Conservation (phyloP, 768 basidiomycete genomes). For the Pulveroboletus ravenelii region DNA sequence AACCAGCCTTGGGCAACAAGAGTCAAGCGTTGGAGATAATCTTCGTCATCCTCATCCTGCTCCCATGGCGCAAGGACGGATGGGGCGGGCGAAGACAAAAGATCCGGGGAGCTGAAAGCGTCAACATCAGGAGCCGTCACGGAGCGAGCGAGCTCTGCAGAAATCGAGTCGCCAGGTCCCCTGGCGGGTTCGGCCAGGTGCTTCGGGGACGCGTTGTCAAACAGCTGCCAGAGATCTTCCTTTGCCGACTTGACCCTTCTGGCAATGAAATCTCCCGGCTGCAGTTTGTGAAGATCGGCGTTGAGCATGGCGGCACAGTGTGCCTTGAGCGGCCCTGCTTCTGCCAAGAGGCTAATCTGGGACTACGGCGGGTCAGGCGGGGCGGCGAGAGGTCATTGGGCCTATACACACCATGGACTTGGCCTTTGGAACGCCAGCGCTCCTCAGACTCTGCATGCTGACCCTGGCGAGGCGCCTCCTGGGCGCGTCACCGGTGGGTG, state of each 20-base stretch:
- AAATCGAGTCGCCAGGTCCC: neutral
- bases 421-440: constrained; percentile 6
- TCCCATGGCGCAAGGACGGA: neutral
- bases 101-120: too few relatives aligned
- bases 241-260: constrained; percentile 9
- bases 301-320: constrained; percentile 2
- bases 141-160: too few relatives aligned
- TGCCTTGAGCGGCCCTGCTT: constrained; percentile 2
- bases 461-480: neutral
- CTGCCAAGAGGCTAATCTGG: neutral
- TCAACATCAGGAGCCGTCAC: neutral
- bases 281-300: neutral
- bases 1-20: constrained; percentile 6
- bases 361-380: constrained; percentile 5
- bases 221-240: constrained; percentile 5
- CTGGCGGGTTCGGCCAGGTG: neutral
- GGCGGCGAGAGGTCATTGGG: neutral
- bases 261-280: neutral
- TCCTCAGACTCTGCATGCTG: constrained; percentile 2
- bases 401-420: constrained; percentile 3
- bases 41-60: neutral
- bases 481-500: constrained; percentile 2
- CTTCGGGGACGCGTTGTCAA: neutral
- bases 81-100: neutral
- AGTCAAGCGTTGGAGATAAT: neutral